Conservation (phyloP, 225 moss, liverwort and hornwort species). For the Takakia lepidozioides region DNA sequence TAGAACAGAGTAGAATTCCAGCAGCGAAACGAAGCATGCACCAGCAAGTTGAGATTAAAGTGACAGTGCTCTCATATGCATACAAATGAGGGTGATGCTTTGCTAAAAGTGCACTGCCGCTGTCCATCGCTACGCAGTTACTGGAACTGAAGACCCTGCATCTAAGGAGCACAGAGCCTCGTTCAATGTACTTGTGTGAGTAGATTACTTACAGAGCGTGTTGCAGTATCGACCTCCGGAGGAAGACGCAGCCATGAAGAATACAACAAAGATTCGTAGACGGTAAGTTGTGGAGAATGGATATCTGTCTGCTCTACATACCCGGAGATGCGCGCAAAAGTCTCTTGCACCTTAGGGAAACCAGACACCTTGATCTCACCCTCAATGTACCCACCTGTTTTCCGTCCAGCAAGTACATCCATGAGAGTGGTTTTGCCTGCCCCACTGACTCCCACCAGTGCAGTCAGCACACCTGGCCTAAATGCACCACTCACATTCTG, state of each 20-base stretch:
- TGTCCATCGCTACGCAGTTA: too few relatives aligned
- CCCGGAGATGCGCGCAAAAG: slow-evolving; percentile 80
- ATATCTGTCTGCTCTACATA: slow-evolving; percentile 93
- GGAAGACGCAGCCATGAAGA: slow-evolving; percentile 90
- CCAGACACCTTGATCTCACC: slow-evolving; percentile 85
- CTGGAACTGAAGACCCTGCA: too few relatives aligned
- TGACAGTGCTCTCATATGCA: too few relatives aligned
- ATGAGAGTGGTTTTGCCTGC: slow-evolving; percentile 84
- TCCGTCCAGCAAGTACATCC: slow-evolving; percentile 93
- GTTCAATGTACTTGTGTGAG: too few relatives aligned
- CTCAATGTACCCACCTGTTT: slow-evolving; percentile 87
- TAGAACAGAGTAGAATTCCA: too few relatives aligned
- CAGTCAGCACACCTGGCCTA: slow-evolving; percentile 87
- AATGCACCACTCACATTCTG: slow-evolving; percentile 82
- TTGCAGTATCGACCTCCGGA: slow-evolving; percentile 39
- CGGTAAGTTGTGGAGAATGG: slow-evolving; percentile 86
- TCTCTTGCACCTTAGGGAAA: slow-evolving; percentile 75
- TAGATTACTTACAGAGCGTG: slow-evolving; percentile 65
- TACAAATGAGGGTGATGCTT: too few relatives aligned
- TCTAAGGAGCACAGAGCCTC: too few relatives aligned
- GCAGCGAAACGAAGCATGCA: too few relatives aligned
- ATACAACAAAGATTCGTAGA: slow-evolving; percentile 73
- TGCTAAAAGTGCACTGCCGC: too few relatives aligned
- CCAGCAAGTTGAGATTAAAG: too few relatives aligned
- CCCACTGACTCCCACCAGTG: slow-evolving; percentile 88